These are phyloP conservation scores for Sanguinoderma infundibulare DNA, from an alignment of 1,284 basidiomycete species.

Conservation along the genomic window DNA sequence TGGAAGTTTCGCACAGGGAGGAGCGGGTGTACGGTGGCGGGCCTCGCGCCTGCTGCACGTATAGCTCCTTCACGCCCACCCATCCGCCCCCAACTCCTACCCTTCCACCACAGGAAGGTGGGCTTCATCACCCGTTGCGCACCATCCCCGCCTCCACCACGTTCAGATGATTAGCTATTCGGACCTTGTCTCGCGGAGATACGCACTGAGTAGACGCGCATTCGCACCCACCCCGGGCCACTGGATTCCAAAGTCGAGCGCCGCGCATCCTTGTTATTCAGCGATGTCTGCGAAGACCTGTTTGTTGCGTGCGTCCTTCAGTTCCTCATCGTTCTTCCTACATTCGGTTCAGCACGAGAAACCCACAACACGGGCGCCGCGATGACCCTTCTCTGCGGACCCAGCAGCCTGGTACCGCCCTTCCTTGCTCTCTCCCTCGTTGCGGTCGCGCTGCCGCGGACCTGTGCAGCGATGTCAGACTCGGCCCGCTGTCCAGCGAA, in stretches of 20 bases:
- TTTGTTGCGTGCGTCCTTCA: constrained; percentile 12
- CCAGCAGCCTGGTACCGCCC: constrained; percentile 26
- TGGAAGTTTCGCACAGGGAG: constrained; percentile 24
- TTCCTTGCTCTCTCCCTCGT: constrained; percentile 13
- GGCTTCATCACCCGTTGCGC: constrained; percentile 30
- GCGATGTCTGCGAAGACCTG: constrained; percentile 29
- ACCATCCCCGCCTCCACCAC: constrained; percentile 30
- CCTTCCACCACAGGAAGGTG: constrained; percentile 38
- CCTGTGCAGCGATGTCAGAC: constrained; percentile 20
- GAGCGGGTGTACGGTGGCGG: constrained; percentile 25
- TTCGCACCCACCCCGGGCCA: constrained; percentile 28
- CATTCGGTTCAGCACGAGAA: constrained; percentile 22
- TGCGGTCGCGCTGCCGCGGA: constrained; percentile 14
- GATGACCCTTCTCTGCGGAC: constrained; percentile 19
- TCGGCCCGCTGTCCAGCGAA: constrained; percentile 27
- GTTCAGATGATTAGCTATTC: constrained; percentile 13
- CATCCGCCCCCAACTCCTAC: constrained; percentile 33
- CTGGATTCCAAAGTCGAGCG: constrained; percentile 8
- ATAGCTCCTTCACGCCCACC: constrained; percentile 21
- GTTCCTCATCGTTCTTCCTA: constrained; percentile 22
- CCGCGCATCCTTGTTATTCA: constrained; percentile 20
- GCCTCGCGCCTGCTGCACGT: constrained; percentile 19
- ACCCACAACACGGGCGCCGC: constrained; percentile 10
- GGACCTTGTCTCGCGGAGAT: constrained; percentile 17
- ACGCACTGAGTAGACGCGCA: constrained; percentile 27